Conservation (phyloP, 139 green algal species). For the Chlorella sorokiniana region DNA sequence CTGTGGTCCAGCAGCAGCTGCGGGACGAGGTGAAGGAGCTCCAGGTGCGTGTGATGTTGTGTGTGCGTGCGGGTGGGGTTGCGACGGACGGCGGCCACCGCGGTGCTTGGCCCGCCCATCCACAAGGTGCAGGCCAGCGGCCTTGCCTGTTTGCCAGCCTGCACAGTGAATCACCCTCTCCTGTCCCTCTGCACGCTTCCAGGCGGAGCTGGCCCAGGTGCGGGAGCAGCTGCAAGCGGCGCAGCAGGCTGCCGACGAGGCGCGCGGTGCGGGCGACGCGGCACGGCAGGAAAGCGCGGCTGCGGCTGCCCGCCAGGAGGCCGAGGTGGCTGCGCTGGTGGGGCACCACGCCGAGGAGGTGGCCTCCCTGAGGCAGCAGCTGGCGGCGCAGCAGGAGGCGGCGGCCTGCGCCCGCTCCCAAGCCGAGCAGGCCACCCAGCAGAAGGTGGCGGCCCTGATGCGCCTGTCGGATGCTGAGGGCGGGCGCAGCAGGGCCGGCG, state of each 20-base stretch:
- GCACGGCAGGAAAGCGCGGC: not conserved
- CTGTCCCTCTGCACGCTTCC: not conserved
- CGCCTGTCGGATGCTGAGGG: slow-evolving; percentile 32
- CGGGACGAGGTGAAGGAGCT: slow-evolving; percentile 6
- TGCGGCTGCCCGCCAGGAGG: slow-evolving; percentile 1
- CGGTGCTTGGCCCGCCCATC: not conserved
- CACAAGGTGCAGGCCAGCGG: too few relatives aligned
- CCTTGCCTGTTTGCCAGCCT: not conserved
- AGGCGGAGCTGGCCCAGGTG: not conserved
- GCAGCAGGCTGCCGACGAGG: slow-evolving; percentile 3
- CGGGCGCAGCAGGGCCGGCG: not conserved
- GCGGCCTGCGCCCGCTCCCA: not conserved
- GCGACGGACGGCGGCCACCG: not conserved
- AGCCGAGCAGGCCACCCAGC: slow-evolving; percentile 28
- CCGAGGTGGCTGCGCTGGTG: slow-evolving; percentile 14
- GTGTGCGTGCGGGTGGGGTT: not conserved
- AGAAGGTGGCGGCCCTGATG: slow-evolving; percentile 43
- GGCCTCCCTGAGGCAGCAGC: slow-evolving; percentile 1
- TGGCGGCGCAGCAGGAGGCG: not conserved
- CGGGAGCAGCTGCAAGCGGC: slow-evolving; percentile 8
- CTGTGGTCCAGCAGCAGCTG: slow-evolving; percentile 27
- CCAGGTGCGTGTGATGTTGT: not conserved
- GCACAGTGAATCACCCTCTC: not conserved
- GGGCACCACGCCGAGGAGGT: slow-evolving; percentile 20
- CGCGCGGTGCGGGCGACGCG: not conserved